These are phyloP conservation scores for Lasiodiplodia citricola DNA, from an alignment of 2,329 filamentous ascomycete species.

Conservation along the genomic window DNA sequence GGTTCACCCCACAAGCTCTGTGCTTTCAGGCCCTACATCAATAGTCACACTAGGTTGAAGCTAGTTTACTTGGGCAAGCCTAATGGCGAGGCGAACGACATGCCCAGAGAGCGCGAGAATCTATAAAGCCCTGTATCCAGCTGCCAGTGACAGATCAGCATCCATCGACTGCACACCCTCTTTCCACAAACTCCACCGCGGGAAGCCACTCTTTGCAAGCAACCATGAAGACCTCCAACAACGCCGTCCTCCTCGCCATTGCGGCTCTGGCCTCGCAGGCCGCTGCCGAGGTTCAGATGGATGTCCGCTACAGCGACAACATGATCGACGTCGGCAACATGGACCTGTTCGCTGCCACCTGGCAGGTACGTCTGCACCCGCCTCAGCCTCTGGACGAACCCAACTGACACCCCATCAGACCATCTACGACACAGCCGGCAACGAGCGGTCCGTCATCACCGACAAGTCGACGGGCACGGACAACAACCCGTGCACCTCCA, in stretches of 20 bases:
- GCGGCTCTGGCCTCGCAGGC: not conserved
- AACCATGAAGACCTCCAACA: conserved; percentile 12
- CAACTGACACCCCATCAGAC: not conserved
- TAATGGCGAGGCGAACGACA: not conserved
- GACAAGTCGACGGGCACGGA: not conserved
- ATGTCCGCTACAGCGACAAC: conserved; percentile 10
- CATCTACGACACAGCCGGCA: conserved; percentile 7
- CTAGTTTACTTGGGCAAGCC: not conserved
- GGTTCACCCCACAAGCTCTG: not conserved
- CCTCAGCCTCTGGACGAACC: not conserved
- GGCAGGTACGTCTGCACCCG: not conserved
- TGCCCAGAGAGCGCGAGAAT: not conserved
- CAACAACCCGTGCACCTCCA: conserved; percentile 13
- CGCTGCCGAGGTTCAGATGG: not conserved
- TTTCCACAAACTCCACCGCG: too few species aligned
- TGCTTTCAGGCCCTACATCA: not conserved
- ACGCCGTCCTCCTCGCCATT: not conserved
- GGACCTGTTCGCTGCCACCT: not conserved
- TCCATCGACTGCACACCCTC: not conserved
- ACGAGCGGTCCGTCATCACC: conserved; percentile 9
- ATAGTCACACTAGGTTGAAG: not conserved
- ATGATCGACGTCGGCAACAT: conserved; percentile 12
- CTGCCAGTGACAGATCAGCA: not conserved
- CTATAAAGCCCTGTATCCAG: not conserved
- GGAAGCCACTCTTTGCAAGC: not conserved